Base-by-base conservation (phyloP, 2,329 filamentous ascomycete genomes). In the Phoma herbarum region DNA sequence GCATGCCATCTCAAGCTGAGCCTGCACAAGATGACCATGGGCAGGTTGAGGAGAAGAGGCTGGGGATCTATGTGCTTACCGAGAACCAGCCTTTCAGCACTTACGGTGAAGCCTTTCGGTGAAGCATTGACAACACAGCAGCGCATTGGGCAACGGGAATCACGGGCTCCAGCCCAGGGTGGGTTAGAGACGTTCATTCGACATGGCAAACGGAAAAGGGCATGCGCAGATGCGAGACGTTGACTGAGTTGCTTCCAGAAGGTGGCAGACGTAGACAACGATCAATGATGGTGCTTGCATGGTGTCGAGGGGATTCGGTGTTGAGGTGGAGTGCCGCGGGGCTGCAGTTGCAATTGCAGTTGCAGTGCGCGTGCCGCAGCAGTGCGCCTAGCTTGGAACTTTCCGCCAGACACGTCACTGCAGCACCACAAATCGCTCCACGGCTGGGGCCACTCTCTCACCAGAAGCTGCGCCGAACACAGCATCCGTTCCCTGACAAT, bases 341-440 rank as follows among this genome's bases (percentile, higher is more conserved):
- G 18, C 20, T 20, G 37, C 35, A 5, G 35, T 22, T 39, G 35
- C 18, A 39, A 5, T 14, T 28, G 26, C 11, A 9, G 26, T n/a
- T n/a, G n/a, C 26, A 28, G 29, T 14, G n/a, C 11, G 20, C 20
- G 7, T 41, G 37, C 18, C 20, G 37, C 37, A 41, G 37, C 37
- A 18, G 8, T 31, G 29, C 7, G 29, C 26, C 26, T 28, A 28
- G 9, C 26, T 4, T 28, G 26, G 29, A 8, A 18, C 16, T 11
- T 10, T 11, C n/a, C 35, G 20, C 16, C 18, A 18, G 56, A 58
- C 65, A 67, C 64, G 64, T 67, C 64, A 67, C 43, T 33, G 20
- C 20, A 52, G 52, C 53, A 64, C 31, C 62, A 37, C 59, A 57
- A 44, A 51, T 31, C 52, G 47, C 35, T 22, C 47, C 31, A 52